Base-by-base conservation (phyloP, 805 yeast species). In the Hanseniaspora hatyaiensis region DNA sequence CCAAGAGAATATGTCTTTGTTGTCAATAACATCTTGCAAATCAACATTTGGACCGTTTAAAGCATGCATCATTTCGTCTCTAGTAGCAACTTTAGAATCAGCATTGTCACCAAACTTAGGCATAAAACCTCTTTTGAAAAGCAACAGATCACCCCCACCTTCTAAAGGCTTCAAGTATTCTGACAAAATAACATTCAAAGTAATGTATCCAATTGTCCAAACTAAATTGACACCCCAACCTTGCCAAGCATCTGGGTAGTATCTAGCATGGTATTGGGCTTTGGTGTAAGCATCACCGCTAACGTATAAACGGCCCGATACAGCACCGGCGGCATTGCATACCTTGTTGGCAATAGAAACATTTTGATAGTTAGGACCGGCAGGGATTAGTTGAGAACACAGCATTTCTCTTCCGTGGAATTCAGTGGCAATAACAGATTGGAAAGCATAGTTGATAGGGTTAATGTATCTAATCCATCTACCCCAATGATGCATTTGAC, bases 1-100 rank as follows among this genome's bases (percentile, higher is more conserved):
- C 89, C 89, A 82, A 53, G 78, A 80, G 69, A 79, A 80, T 34
- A 78, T 75, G 55, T 73, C 77, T 40, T 68, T 65, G 50, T 65
- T 66, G 5, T 63, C 63, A 51, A 61, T 60, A 36, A 60, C 62
- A 19, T 58, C 56, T 15, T 57, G 52, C 44, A 61, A 54, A 52
- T 59, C 64, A 38, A 58, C 64, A 55, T 51, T 56, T 13, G 61
- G 57, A 51, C 63, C 64, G 28, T 61, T 61, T 48, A 59, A 49
- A 16, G 64, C 62, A 34, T 55, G 57, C 67, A 64, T 64, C 68
- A 64, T 65, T 55, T 65, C 68, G 24, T 61, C 64, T 55, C 67
- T 63, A 6, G 60, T 43, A n/a, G 68, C 68, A 47, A 65, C 64
- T 53, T 53, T 64, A n/a, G 66, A 62, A 41, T 64, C 66, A 32